phyloP scores from a whole-genome alignment of 257 asterid genomes.

The Jacaranda mimosifolia region DNA sequence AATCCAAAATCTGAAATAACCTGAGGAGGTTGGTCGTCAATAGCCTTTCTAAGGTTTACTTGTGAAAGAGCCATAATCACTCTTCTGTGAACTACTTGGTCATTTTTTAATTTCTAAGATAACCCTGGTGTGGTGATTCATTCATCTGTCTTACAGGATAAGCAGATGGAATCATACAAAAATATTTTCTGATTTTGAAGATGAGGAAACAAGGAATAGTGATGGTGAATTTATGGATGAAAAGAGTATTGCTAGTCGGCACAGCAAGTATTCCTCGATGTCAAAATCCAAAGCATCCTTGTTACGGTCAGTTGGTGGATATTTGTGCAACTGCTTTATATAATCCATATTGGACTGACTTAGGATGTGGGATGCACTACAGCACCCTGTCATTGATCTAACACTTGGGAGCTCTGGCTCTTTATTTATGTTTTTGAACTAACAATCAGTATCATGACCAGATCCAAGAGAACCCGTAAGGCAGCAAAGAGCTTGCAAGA shows the following conservation, averaged over 20 bases:
- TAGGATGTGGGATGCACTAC: not conserved
- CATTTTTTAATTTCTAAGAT: not conserved
- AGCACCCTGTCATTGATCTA: not conserved
- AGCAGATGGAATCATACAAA: conserved; percentile 94
- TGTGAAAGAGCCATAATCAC: not conserved
- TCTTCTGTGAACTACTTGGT: conserved; percentile 1
- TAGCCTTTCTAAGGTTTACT: not conserved
- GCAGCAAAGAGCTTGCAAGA: conserved; percentile 82
- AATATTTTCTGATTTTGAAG: conserved; percentile 86
- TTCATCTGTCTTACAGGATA: conserved; percentile 57
- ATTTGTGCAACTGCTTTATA: not conserved
- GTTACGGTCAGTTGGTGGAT: conserved; percentile 59
- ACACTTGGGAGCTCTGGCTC: not conserved
- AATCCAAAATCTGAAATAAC: not conserved
- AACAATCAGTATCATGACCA: conserved; percentile 38
- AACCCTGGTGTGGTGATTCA: conserved; percentile 11
- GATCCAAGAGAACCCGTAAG: conserved; percentile 68
- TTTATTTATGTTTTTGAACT: not conserved
- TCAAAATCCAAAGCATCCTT: conserved; percentile 63
- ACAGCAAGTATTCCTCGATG: conserved; percentile 55
- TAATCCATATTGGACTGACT: not conserved
- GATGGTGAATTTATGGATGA: conserved; percentile 56
- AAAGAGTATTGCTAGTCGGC: conserved; percentile 52
- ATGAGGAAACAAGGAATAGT: conserved; percentile 61
- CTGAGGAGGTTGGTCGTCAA: not conserved